Base-by-base conservation (phyloP, 2,329 filamentous ascomycete genomes). In the Scedosporium minutisporum region DNA sequence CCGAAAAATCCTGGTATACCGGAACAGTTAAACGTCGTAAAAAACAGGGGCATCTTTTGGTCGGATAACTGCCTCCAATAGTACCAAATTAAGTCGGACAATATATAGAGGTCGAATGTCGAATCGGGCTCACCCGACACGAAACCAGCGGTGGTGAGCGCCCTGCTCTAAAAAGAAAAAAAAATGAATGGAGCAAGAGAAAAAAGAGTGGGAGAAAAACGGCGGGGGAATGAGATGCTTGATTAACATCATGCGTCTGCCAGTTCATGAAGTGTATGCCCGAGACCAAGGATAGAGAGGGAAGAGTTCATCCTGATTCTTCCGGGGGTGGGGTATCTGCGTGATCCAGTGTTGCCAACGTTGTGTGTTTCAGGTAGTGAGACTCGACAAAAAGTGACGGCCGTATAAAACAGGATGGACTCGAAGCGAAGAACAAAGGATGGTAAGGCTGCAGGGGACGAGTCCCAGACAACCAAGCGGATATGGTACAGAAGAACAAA, bases 401-500 rank as follows among this genome's bases (percentile, higher is more conserved):
- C n/a, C 18, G 51, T 18, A 23, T 14, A 23, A 23, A 14, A 55
- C 10, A 27, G 51, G 51, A 55, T 55, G 51, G 18, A 27, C 18
- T 14, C 12, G 51, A 55, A 55, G 23, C 6, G 23, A 27, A 55
- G 51, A 27, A 55, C 18, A 55, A 55, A 55, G 51, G 51, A 55
- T 55, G 51, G 18, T 3, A 55, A 27, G 51, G 23, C 21, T 16
- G 23, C 23, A n/a, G n/a, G 51, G 51, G 51, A 55, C 23, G 51
- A 14, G 51, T 14, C 51, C 51, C 51, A 23, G 51, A 27, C 51
- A 55, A 55, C 21, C 51, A 25, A 55, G 51, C 51, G 51, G 51
- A 55, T 55, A 55, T 55, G 51, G 51, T 55, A 55, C 51, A 55
- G 51, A 55, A 27, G 12, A 55, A 55, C 51, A 55, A 55, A 55